Evolutionary conservation across 768 basidiomycete species (phyloP).

Genomic region (Podaxis sp.): DNA sequence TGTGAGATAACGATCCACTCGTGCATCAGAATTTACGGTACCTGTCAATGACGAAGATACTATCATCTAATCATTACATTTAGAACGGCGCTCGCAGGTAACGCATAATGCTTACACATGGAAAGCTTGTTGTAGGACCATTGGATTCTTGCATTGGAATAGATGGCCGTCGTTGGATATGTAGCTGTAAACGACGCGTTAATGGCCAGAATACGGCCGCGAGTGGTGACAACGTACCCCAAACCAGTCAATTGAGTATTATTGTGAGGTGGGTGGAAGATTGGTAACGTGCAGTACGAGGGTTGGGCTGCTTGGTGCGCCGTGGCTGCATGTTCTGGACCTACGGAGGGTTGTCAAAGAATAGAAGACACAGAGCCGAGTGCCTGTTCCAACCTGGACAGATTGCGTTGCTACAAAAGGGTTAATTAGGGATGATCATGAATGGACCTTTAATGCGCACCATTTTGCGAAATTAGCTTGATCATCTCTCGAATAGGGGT

Average conservation of each 20-base stretch:
- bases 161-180: conserved; percentile 57
- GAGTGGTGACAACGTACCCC: background rate
- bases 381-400: conserved; percentile 38
- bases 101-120: conserved; percentile 50
- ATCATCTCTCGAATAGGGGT: conserved; percentile 60
- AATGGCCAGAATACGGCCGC: background rate
- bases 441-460: conserved; percentile 26
- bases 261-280: conserved; percentile 43
- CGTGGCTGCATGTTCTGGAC: conserved; percentile 47
- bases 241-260: conserved; percentile 16
- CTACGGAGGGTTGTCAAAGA: conserved; percentile 26
- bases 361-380: background rate
- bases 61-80: background rate
- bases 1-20: background rate
- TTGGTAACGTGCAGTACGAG: conserved; percentile 53
- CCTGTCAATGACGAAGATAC: conserved; percentile 51
- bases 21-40: conserved; percentile 17
- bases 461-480: conserved; percentile 54
- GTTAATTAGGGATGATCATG: background rate
- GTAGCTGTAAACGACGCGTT: conserved; percentile 31
- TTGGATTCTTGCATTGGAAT: conserved; percentile 55
- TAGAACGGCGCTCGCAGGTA: background rate
- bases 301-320: conserved; percentile 39
- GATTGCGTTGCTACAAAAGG: conserved; percentile 43
- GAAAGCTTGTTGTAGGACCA: conserved; percentile 50